Conservation (phyloP, 2,329 filamentous ascomycete species). For the Colletotrichum eleusines region DNA sequence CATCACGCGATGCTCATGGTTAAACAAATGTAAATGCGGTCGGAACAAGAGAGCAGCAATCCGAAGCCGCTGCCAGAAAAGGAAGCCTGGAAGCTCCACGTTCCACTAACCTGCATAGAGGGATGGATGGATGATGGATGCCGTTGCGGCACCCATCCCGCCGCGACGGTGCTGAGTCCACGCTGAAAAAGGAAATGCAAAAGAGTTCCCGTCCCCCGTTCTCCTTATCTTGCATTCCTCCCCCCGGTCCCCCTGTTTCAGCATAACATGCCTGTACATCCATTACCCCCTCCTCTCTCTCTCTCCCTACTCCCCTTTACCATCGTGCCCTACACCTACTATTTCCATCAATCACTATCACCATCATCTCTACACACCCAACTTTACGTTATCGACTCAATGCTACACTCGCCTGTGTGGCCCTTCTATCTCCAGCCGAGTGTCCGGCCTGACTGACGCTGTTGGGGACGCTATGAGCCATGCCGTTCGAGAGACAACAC, state of each 20-base stretch:
- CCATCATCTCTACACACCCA: neutral
- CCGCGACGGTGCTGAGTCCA: no score
- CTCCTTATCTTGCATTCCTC: neutral
- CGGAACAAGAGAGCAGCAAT: neutral
- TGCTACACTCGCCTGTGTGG: neutral
- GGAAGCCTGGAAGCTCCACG: constrained; percentile 24
- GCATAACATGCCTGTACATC: neutral
- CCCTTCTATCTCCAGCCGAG: neutral
- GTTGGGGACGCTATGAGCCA: neutral
- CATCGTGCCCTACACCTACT: neutral
- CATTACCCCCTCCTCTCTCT: no score
- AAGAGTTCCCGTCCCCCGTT: neutral
- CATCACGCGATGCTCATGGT: neutral
- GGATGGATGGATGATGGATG: no score
- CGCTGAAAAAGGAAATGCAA: neutral
- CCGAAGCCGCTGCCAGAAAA: neutral
- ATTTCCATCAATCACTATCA: constrained; percentile 2
- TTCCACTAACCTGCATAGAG: constrained; percentile 28
- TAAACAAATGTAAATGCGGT: neutral
- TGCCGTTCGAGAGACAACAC: neutral
- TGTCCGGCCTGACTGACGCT: neutral
- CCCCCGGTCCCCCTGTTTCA: constrained; percentile 25
- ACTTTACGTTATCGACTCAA: neutral
- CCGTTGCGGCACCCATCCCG: no score
- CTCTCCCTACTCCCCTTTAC: neutral